Base-by-base conservation (phyloP, 202 grass and related monocot species). In the Carex sylvatica region DNA sequence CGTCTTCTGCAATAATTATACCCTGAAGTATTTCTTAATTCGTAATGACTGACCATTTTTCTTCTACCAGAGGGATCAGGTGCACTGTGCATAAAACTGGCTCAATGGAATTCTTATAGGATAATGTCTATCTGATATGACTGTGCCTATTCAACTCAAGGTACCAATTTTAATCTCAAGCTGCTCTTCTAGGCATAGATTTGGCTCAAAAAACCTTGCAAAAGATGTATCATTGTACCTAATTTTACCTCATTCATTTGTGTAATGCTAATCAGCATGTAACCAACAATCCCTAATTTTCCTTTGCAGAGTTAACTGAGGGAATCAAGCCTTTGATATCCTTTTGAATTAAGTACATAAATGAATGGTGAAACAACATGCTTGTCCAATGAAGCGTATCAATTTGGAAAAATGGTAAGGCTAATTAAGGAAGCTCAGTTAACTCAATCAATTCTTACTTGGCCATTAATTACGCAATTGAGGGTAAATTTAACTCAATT, bases 291-390 rank as follows among this genome's bases (percentile, higher is more conserved):
- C 6, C 70, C 77, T 85, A 70, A 83, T 74, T 64, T 66, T 80
- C 87, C 56, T 83, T 79, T 61, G 83, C 78, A 74, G 20, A 69
- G 44, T 74, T 67, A 58, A 42, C 54, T 65, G 67, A 80, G 26
- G 59, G 82, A 86, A 91, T 85, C 62, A 52, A 70, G 24, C 47
- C 61, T 30, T 66, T 18, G 38, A 52, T 49, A 28, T 65, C 58
- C 42, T 49, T 67, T 55, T 81, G 38, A 81, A 38, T 53, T 47
- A 24, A 64, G 35, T 40, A 18, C 22, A 65, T 38, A 65, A 81
- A 74, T 89, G 86, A 64, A 86, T 40, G 61, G 63, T 58, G 80
- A 85, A 86, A 90, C 61, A 30, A 61, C 87, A 74, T 80, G 67
- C 80, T 80, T 83, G 73, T n/a, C 23, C 22, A 79, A 61, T 38